phyloP scores from a whole-genome alignment of 2,329 filamentous ascomycete genomes.

The Lasiodiplodia theobromae region DNA sequence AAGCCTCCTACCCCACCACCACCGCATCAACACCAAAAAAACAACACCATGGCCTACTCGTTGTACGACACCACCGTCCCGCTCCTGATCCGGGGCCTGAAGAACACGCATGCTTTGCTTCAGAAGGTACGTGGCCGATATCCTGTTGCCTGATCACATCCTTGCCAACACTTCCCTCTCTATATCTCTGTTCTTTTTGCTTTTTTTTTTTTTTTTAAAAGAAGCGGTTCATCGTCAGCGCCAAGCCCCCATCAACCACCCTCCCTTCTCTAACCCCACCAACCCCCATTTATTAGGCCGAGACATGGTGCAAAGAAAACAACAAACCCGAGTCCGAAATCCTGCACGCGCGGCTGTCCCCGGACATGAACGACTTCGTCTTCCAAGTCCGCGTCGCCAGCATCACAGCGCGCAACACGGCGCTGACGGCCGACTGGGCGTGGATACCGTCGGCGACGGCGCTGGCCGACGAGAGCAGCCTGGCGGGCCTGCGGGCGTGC shows the following conservation, averaged over 20 bases:
- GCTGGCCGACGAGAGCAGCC: background rate
- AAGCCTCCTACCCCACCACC: background rate
- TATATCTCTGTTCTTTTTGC: no score
- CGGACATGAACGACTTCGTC: conserved; percentile 58
- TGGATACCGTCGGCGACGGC: background rate
- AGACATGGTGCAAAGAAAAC: conserved; percentile 46
- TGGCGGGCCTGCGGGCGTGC: background rate
- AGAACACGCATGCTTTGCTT: background rate
- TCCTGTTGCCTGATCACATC: no score
- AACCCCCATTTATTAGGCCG: conserved; percentile 33
- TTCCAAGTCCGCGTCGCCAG: conserved; percentile 53
- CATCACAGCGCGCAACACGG: background rate
- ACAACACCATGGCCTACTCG: background rate
- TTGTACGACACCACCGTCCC: background rate
- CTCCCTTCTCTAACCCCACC: no score
- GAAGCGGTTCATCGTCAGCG: no score
- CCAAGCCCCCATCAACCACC: no score
- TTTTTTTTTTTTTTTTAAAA: no score
- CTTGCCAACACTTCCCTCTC: no score
- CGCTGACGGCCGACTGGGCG: background rate
- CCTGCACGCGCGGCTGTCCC: conserved; percentile 51
- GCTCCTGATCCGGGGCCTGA: background rate
- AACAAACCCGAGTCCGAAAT: conserved; percentile 46
- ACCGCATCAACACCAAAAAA: background rate
- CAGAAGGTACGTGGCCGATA: background rate